Evolutionary conservation across 306 rosid species (phyloP).

Genomic region (Glycine soja): DNA sequence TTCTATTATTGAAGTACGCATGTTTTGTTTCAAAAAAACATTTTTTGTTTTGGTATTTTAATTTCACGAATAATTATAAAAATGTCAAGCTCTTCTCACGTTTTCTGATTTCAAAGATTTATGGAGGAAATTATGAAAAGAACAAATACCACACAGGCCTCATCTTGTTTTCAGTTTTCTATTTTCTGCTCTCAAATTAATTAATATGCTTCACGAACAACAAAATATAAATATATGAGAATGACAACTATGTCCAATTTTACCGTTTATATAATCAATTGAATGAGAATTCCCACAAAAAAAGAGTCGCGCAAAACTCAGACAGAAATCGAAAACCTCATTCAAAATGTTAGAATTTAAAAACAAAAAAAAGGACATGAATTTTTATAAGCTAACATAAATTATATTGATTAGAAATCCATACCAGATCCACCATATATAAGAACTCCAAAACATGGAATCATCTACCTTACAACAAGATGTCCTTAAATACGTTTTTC

Average conservation of each 20-base stretch:
- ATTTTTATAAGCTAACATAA: neutral
- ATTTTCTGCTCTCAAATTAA: neutral
- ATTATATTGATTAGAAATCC: no score
- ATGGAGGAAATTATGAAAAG: neutral
- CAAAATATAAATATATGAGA: neutral
- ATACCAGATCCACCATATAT: no score
- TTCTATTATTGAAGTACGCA: no score
- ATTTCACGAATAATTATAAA: neutral
- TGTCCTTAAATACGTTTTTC: neutral
- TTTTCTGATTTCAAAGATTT: neutral
- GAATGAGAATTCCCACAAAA: neutral
- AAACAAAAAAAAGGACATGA: neutral
- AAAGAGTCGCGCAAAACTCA: neutral
- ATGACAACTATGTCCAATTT: neutral
- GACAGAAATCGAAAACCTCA: neutral
- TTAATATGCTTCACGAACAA: neutral
- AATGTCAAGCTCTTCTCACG: neutral
- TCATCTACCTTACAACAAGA: neutral
- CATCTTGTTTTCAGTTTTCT: neutral
- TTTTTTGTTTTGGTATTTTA: neutral
- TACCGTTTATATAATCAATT: neutral
- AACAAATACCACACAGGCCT: neutral
- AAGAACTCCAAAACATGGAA: no score
- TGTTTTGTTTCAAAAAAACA: no score
- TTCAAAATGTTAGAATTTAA: neutral